These are phyloP conservation scores for Puccinia brachypodii DNA, from an alignment of 1,284 basidiomycete genomes.

Conservation along the genomic window DNA sequence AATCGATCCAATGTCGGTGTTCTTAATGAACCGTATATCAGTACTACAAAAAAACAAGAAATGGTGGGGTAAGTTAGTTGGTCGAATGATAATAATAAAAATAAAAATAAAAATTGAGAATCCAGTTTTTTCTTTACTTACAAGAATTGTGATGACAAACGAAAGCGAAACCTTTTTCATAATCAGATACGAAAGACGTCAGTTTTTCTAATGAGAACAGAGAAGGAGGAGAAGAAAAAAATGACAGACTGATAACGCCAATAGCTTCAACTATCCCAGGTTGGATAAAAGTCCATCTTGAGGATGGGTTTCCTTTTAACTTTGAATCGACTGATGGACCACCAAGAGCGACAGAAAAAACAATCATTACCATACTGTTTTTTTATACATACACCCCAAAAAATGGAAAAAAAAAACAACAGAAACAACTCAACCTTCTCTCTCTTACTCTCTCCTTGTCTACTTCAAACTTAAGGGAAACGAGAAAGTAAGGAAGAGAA, in stretches of 20 bases:
- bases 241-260: slow-evolving; percentile 71
- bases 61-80: no score
- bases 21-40: slow-evolving; percentile 89
- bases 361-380: slow-evolving; percentile 87
- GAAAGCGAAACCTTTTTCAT: slow-evolving; percentile 82
- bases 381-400: slow-evolving; percentile 44
- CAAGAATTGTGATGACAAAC: slow-evolving; percentile 88
- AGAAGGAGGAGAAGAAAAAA: neutral
- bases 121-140: no score
- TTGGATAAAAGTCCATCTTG: slow-evolving; percentile 69
- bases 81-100: no score
- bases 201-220: neutral
- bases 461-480: no score
- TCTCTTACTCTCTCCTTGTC: no score
- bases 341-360: slow-evolving; percentile 79
- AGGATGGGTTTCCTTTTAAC: slow-evolving; percentile 67
- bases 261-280: slow-evolving; percentile 85
- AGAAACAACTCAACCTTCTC: neutral
- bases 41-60: slow-evolving; percentile 57
- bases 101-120: no score
- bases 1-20: slow-evolving; percentile 95
- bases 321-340: slow-evolving; percentile 76
- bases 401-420: neutral
- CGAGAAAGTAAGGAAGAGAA: no score
- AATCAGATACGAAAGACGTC: no score